These are phyloP conservation scores for Chrysosporium queenslandicum DNA, from an alignment of 2,329 filamentous ascomycete species.

Conservation along the genomic window DNA sequence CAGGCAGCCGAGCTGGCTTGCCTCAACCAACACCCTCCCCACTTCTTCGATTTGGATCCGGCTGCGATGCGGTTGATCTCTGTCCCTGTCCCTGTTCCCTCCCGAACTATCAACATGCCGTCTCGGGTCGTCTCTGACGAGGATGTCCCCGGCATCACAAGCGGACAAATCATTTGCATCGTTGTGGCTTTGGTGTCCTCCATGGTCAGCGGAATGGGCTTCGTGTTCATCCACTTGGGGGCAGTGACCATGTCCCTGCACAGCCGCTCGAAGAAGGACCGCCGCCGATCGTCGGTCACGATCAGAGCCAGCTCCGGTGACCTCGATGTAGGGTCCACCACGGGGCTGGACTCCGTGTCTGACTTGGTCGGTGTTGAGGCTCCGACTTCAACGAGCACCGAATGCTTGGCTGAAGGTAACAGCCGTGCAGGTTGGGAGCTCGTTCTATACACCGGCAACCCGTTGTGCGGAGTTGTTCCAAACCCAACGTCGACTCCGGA, in stretches of 20 bases:
- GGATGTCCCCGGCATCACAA: neutral
- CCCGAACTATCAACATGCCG: neutral
- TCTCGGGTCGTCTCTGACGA: neutral
- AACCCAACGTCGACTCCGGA: neutral
- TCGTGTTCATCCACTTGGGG: neutral
- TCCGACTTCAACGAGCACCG: neutral
- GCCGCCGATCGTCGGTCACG: neutral
- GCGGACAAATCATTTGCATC: neutral
- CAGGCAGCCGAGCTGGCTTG: neutral
- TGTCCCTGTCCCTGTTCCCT: neutral
- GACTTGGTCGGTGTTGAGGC: conserved; percentile 1
- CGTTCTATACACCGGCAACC: conserved; percentile 5
- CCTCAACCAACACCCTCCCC: neutral
- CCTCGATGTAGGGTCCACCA: neutral
- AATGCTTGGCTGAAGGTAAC: neutral
- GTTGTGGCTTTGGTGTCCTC: conserved; percentile 1
- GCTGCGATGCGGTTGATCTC: neutral
- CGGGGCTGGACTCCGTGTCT: neutral
- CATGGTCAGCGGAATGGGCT: neutral
- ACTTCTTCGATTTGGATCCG: neutral
- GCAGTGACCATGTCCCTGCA: neutral
- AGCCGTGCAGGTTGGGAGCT: neutral
- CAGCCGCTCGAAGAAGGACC: neutral
- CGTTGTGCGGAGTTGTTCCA: neutral
- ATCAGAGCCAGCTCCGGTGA: neutral